Evolutionary conservation across 352 stramenopile species (phyloP), one percentile per base, ranked within the genome.

Genomic region (Globisporangium yorkense): DNA sequence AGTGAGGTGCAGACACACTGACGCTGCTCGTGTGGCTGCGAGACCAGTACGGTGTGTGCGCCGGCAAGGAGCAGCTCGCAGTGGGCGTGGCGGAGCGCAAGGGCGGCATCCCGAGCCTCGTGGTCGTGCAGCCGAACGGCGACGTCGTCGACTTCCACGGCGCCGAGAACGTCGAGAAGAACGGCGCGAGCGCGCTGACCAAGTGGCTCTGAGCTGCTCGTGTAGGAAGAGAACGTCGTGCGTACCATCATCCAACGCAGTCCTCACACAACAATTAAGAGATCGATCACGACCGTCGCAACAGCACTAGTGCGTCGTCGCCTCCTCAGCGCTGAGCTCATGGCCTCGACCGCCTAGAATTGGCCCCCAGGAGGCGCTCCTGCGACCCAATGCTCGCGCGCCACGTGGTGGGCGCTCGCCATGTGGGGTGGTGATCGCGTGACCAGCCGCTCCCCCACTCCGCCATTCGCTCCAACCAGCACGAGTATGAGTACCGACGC

Each of bases 91-190:
- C 71, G 43, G 72, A 85, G 16, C 83, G 84, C 54, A 75, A 87
- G 53, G 68, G 70, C 31, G 85, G 83, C 35, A 87, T 94, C 53
- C 85, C 85, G 20, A 91, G 75, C 54, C 64, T 94, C 31, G 71
- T 92, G 44, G 59, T 93, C n/a, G 76, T 94, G 31, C 58, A 74
- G 16, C 46, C 63, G 1, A 71, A 84, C 40, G 84, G 84, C 57
- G 66, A 86, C 20, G 40, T 94, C 52, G 64, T 94, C 40, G 82
- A 91, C 63, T 71, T 84, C 31, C 45, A 91, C 45, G 84, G 76
- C 40, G 80, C 62, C 2, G 67, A 87, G 33, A 86, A 75, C 50
- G 49, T 94, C 49, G 68, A 92, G 59, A 57, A 63, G n/a, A 69
- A 84, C 16, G 77, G 74, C 21, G 59, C 72, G 29, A 68, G 73